A percentile compares a stretch with the other conserved stretches of the same genome.
Evolutionary conservation across 2,329 filamentous ascomycete genomes (phyloP).

Genomic region (Exophiala aquamarina): DNA sequence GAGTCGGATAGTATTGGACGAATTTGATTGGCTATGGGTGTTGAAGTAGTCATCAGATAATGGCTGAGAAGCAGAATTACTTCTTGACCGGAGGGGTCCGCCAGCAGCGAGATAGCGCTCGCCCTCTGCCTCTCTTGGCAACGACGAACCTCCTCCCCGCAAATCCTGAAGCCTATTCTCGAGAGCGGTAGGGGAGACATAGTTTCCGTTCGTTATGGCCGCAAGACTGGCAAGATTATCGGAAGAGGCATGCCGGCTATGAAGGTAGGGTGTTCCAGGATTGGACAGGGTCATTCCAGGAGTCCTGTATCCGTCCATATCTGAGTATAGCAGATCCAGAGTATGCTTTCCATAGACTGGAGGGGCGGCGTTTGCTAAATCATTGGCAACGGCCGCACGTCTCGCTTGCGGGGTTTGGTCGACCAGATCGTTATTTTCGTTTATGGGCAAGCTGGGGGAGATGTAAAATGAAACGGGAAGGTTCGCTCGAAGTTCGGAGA

Average conservation of each 20-base stretch:
- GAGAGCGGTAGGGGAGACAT: slow-evolving; percentile 64
- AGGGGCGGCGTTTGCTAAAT: slow-evolving; percentile 70
- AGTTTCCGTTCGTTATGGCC: slow-evolving; percentile 49
- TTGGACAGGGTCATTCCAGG: slow-evolving; percentile 64
- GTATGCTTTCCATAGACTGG: slow-evolving; percentile 89
- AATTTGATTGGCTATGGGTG: slow-evolving; percentile 3
- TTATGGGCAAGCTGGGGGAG: slow-evolving; percentile 86
- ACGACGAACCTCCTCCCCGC: slow-evolving; percentile 34
- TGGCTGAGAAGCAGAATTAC: slow-evolving; percentile 12
- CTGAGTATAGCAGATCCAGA: slow-evolving; percentile 86
- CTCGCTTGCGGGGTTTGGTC: slow-evolving; percentile 56
- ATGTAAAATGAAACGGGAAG: slow-evolving; percentile 93
- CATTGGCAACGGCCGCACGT: slow-evolving; percentile 52
- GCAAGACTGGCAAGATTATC: slow-evolving; percentile 73
- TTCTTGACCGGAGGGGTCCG: slow-evolving; percentile 14
- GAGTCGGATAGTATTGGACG: slow-evolving; percentile 7
- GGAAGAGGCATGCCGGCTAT: slow-evolving; percentile 69
- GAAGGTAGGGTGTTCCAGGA: slow-evolving; percentile 76
- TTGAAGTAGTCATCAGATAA: slow-evolving; percentile 18
- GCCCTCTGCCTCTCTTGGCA: slow-evolving; percentile 10
- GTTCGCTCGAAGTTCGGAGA: slow-evolving; percentile 80
- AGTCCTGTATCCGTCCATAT: slow-evolving; percentile 84
- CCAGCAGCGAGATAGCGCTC: slow-evolving; percentile 3
- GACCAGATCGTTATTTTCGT: slow-evolving; percentile 80
- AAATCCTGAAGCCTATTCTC: slow-evolving; percentile 67